A percentile compares a stretch with the other conserved stretches of the same genome.
phyloP scores from a whole-genome alignment of 2,329 filamentous ascomycete species.

The Aspergillus ochraceus region DNA sequence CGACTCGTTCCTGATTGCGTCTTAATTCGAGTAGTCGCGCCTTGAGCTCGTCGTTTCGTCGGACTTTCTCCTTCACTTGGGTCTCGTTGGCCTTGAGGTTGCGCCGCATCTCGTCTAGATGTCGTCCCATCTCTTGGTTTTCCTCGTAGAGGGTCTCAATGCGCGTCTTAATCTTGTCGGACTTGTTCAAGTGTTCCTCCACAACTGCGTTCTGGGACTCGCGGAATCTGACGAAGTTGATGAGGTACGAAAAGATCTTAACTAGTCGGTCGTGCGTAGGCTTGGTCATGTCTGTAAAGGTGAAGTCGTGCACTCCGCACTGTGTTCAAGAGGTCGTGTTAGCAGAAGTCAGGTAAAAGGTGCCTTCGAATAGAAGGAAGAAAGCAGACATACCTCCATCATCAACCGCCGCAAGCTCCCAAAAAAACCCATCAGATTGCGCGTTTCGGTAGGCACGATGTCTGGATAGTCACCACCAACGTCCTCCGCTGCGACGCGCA shows the following conservation, averaged over 20 bases:
- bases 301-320: conserved; percentile 92
- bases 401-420: conserved; percentile 77
- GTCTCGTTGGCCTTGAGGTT: conserved; percentile 79
- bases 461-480: conserved; percentile 82
- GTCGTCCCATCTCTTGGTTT: conserved; percentile 82
- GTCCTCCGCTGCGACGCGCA: conserved; percentile 88
- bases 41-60: conserved; percentile 84
- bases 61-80: conserved; percentile 79
- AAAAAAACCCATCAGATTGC: conserved; percentile 96
- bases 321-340: conserved; percentile 33
- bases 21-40: conserved; percentile 76
- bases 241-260: conserved; percentile 95
- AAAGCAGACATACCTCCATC: conserved; percentile 53
- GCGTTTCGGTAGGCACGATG: conserved; percentile 79
- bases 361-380: too few relatives aligned
- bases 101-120: conserved; percentile 75
- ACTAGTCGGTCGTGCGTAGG: conserved; percentile 87
- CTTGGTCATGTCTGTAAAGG: conserved; percentile 86
- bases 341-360: background rate
- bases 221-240: conserved; percentile 97
- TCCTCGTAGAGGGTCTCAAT: conserved; percentile 84
- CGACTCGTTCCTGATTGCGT: conserved; percentile 78
- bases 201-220: conserved; percentile 88
- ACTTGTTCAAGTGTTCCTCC: conserved; percentile 89
- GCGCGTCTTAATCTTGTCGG: conserved; percentile 78